Evolutionary conservation across 2,329 filamentous ascomycete species (phyloP).

Genomic region (Parafenestella ontariensis): DNA sequence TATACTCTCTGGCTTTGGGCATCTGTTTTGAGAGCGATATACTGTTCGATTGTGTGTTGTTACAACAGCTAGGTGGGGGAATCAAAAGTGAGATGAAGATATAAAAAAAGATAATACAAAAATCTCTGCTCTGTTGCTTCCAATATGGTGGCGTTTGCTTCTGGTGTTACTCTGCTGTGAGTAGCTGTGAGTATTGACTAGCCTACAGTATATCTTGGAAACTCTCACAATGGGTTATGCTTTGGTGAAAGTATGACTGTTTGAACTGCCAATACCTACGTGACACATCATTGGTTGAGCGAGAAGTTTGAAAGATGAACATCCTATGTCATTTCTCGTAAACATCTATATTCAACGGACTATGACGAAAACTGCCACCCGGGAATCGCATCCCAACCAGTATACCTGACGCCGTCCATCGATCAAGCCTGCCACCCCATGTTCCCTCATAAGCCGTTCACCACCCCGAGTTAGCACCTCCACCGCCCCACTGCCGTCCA

Average conservation of each 20-base stretch:
- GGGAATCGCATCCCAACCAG: neutral
- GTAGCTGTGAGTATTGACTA: too few relatives aligned
- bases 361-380: neutral
- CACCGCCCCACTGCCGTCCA: conserved; percentile 42
- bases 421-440: neutral
- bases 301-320: too few relatives aligned
- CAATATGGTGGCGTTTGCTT: too few relatives aligned
- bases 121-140: conserved; percentile 26
- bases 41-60: conserved; percentile 25
- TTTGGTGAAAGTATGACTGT: too few relatives aligned
- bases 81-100: conserved; percentile 7
- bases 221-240: too few relatives aligned
- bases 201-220: too few relatives aligned
- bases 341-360: neutral
- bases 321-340: neutral
- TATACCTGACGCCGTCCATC: neutral
- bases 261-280: too few relatives aligned
- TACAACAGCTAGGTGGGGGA: conserved; percentile 10
- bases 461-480: conserved; percentile 17
- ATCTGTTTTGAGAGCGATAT: conserved; percentile 26
- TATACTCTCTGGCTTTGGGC: conserved; percentile 26
- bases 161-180: too few relatives aligned
- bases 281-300: too few relatives aligned
- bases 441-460: conserved; percentile 5
- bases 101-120: conserved; percentile 19